These are phyloP conservation scores for Vigna nakashimae DNA, from an alignment of 306 rosid genomes.

Conservation along the genomic window DNA sequence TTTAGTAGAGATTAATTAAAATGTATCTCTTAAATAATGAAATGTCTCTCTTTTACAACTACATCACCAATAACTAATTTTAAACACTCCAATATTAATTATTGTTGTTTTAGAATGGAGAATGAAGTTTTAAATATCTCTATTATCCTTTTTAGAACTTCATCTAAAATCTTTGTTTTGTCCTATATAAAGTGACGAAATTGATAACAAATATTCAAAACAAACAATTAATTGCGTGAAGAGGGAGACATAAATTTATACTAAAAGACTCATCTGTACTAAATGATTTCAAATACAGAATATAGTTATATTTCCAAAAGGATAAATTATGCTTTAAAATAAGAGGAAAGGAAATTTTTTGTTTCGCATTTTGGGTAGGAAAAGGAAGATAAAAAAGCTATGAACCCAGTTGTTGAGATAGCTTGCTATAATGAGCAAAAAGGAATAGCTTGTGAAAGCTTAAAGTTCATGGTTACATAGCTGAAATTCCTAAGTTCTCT, in stretches of 20 bases:
- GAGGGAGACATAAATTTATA: too few species aligned
- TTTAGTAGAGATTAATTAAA: too few species aligned
- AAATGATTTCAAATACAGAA: too few species aligned
- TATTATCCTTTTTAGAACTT: neutral
- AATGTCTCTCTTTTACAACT: neutral
- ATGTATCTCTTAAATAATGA: neutral
- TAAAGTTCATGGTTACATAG: neutral
- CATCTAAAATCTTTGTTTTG: neutral
- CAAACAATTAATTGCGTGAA: too few species aligned
- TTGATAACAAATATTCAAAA: too few species aligned
- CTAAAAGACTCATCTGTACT: too few species aligned
- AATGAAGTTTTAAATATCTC: neutral
- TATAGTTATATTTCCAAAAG: too few species aligned
- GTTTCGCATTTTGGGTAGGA: too few species aligned
- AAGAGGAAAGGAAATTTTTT: too few species aligned
- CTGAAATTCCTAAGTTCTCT: conserved; percentile 13
- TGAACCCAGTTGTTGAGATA: neutral
- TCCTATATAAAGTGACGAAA: too few species aligned
- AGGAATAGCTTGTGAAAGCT: conserved; percentile 26
- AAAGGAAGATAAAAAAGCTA: too few species aligned
- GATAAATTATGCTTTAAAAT: too few species aligned
- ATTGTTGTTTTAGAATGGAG: neutral
- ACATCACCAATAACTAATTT: neutral
- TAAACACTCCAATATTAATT: neutral
- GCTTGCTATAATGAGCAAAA: conserved; percentile 7